Conservation (phyloP, 148 eudicot genomes). For the Euryodendron excelsum region DNA sequence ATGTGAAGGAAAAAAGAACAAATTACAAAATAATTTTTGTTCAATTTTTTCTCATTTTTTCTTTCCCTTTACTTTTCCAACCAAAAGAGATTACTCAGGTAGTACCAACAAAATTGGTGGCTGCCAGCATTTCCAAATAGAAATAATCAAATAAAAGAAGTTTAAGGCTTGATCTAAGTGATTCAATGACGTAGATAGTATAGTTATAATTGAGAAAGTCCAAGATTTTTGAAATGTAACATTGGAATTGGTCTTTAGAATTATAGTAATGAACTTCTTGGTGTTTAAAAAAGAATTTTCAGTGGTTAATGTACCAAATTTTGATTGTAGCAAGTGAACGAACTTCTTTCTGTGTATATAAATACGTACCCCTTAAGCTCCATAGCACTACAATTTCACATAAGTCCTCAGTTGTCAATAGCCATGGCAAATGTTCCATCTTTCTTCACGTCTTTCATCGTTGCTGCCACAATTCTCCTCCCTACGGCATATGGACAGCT, state of each 20-base stretch:
- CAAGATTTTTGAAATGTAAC: not conserved
- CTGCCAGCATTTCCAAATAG: too few relatives aligned
- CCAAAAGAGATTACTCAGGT: not conserved
- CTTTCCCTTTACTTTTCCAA: not conserved
- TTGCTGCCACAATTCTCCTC: not conserved
- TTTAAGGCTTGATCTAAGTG: too few relatives aligned
- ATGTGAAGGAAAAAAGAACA: too few relatives aligned
- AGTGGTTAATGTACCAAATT: not conserved
- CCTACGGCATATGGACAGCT: slow-evolving; percentile 9
- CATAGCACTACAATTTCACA: not conserved
- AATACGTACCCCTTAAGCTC: not conserved
- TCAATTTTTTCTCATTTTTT: too few relatives aligned
- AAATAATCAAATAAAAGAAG: not conserved
- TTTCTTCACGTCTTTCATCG: not conserved
- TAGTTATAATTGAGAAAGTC: not conserved
- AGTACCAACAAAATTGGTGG: too few relatives aligned
- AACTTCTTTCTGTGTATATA: not conserved
- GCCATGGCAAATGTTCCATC: not conserved
- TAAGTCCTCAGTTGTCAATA: not conserved
- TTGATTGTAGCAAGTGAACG: not conserved
- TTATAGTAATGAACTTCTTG: not conserved
- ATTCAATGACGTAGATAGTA: not conserved
- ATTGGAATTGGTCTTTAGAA: not conserved
- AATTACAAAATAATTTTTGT: too few relatives aligned
- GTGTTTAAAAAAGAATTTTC: not conserved